A percentile compares a stretch with the other conserved stretches of the same genome.
These are phyloP conservation scores for Trichoderma koningiopsis DNA, from an alignment of 2,329 filamentous ascomycete species.

Conservation along the genomic window DNA sequence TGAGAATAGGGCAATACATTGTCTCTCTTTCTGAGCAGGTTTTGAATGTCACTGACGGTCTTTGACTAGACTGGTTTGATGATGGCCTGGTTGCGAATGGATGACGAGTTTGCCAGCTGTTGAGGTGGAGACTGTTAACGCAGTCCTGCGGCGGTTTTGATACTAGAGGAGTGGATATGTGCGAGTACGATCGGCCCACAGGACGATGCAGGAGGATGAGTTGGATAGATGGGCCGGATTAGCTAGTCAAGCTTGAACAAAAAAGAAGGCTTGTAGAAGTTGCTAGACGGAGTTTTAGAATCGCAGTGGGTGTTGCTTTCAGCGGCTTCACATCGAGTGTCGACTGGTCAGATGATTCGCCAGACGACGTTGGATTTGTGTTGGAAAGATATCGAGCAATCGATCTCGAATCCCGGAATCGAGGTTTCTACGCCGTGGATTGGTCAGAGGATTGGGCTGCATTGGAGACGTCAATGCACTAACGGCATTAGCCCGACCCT, in stretches of 20 bases:
- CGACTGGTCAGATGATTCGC: background rate
- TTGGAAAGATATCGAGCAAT: conserved; percentile 6
- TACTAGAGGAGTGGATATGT: conserved; percentile 8
- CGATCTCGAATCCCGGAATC: conserved; percentile 25
- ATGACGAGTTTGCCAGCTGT: conserved; percentile 20
- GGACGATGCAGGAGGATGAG: conserved; percentile 4
- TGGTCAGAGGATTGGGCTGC: conserved; percentile 18
- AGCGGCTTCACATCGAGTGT: background rate
- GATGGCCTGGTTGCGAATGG: background rate
- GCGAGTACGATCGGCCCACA: conserved; percentile 22
- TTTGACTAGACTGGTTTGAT: background rate
- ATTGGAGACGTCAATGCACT: conserved; percentile 18
- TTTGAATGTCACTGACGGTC: background rate
- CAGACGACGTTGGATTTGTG: conserved; percentile 3
- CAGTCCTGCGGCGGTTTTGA: conserved; percentile 2
- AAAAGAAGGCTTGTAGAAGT: background rate
- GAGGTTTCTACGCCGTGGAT: conserved; percentile 2
- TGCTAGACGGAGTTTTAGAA: background rate
- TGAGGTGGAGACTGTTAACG: conserved; percentile 5
- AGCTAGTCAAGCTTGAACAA: background rate
- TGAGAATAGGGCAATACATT: background rate
- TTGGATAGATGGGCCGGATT: conserved; percentile 4
- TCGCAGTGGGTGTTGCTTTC: background rate
- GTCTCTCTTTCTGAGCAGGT: background rate
- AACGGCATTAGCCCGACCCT: conserved; percentile 18